Evolutionary conservation across 139 green algal genomes (phyloP).

Genomic region (Chlamydomonas schloesseri): DNA sequence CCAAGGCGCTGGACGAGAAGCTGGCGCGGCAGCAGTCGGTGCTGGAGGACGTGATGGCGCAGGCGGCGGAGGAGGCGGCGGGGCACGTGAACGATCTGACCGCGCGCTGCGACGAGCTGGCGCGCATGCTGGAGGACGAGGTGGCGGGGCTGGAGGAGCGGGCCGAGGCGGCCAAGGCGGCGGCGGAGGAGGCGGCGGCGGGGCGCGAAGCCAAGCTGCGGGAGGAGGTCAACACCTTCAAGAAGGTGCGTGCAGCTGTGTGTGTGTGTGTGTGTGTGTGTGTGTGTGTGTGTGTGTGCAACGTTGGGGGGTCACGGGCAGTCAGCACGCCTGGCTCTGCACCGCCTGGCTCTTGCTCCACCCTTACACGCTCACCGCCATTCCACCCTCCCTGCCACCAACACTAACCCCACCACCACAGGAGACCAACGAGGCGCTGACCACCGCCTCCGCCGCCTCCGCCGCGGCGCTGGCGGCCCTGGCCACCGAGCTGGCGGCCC

Average conservation of each 20-base stretch:
- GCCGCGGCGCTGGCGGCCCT: neutral
- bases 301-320: too few relatives aligned
- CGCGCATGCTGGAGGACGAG: slow-evolving; percentile 52
- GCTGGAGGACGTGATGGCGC: slow-evolving; percentile 40
- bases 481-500: neutral
- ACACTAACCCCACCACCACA: too few relatives aligned
- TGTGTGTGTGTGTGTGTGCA: neutral
- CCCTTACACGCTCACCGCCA: neutral
- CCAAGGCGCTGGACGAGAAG: slow-evolving; percentile 3
- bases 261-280: too few relatives aligned
- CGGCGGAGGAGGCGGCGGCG: slow-evolving; percentile 3
- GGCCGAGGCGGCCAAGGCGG: neutral
- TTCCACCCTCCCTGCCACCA: neutral
- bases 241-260: neutral
- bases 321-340: too few relatives aligned
- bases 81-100: neutral
- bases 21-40: slow-evolving; percentile 18
- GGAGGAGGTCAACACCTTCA: neutral
- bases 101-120: slow-evolving; percentile 23
- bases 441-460: slow-evolving; percentile 10
- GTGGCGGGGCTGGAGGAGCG: neutral
- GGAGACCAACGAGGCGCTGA: neutral
- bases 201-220: neutral
- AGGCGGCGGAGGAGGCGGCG: neutral
- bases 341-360: too few relatives aligned